A percentile compares a stretch with the other conserved stretches of the same genome.
Evolutionary conservation across 2,329 filamentous ascomycete species (phyloP).

Genomic region (Trichophyton schoenleinii): DNA sequence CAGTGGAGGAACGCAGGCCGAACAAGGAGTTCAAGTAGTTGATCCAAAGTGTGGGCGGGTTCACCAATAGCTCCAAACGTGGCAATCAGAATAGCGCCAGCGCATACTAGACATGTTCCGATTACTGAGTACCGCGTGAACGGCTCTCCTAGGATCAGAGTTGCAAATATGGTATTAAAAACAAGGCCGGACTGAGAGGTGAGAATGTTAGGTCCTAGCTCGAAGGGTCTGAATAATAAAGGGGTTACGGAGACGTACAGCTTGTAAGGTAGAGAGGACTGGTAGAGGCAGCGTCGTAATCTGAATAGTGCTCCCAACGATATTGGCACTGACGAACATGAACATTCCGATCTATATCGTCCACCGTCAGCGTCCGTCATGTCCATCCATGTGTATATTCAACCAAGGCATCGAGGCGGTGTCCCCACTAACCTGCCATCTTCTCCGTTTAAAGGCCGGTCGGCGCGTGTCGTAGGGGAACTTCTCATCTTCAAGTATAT

Average conservation of each 20-base stretch:
- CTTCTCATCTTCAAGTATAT: constrained; percentile 95
- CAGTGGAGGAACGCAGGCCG: constrained; percentile 69
- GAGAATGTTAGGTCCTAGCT: constrained; percentile 4
- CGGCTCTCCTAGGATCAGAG: constrained; percentile 78
- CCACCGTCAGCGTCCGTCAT: neutral
- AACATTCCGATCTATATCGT: constrained; percentile 62
- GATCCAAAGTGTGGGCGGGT: constrained; percentile 73
- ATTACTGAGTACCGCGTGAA: constrained; percentile 89
- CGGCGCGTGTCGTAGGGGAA: constrained; percentile 61
- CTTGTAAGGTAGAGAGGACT: constrained; percentile 87
- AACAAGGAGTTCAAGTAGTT: constrained; percentile 64
- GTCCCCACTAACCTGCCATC: constrained; percentile 59
- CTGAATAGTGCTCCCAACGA: constrained; percentile 90
- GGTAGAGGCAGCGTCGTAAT: constrained; percentile 92
- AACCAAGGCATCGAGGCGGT: neutral
- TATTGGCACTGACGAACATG: constrained; percentile 91
- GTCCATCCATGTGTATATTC: neutral
- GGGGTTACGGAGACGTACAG: constrained; percentile 34
- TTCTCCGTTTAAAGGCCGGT: constrained; percentile 74
- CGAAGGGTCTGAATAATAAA: neutral
- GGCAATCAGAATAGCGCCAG: constrained; percentile 81
- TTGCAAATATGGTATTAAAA: constrained; percentile 97
- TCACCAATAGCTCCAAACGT: constrained; percentile 89
- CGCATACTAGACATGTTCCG: constrained; percentile 77
- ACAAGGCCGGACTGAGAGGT: constrained; percentile 64